phyloP scores from a whole-genome alignment of 1,284 basidiomycete species.

The Pseudozyma thailandica region DNA sequence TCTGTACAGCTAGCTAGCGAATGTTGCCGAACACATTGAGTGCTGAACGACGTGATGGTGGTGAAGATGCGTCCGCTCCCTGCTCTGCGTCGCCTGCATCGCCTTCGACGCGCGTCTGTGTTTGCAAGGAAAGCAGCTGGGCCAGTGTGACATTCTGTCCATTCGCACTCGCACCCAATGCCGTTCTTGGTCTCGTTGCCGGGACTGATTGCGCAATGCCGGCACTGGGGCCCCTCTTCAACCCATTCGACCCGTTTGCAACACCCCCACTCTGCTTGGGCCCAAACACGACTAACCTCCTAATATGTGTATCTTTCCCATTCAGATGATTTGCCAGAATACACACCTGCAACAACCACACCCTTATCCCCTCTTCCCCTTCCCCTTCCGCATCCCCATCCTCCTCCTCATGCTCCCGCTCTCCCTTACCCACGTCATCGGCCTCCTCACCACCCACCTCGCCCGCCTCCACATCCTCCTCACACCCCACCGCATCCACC shows the following conservation, averaged over 20 bases:
- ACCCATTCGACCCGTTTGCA: background rate
- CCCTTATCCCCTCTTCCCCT: constrained; percentile 36
- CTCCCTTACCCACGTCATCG: background rate
- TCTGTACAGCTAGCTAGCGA: constrained; percentile 5
- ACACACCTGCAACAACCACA: constrained; percentile 89
- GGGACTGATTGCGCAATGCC: background rate
- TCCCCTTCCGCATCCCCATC: constrained; percentile 72
- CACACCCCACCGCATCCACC: constrained; percentile 69
- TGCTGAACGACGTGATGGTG: constrained; percentile 14
- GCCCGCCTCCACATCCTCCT: constrained; percentile 76
- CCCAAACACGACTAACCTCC: constrained; percentile 86
- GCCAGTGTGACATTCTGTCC: constrained; percentile 28
- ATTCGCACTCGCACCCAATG: background rate
- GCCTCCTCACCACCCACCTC: constrained; percentile 20
- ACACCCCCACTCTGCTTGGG: constrained; percentile 69
- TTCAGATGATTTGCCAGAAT: constrained; percentile 95
- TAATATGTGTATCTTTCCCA: constrained; percentile 97
- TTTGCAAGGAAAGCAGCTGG: constrained; percentile 26
- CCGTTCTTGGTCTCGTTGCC: constrained; percentile 4
- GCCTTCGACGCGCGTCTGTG: background rate
- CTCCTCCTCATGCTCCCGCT: constrained; percentile 73
- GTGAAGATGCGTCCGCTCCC: background rate
- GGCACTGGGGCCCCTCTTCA: constrained; percentile 4
- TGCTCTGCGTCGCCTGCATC: constrained; percentile 9
- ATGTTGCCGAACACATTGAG: constrained; percentile 42